Evolutionary conservation across 164 flowering plant genomes (phyloP), one percentile per base, ranked within the genome.

Genomic region (Malania oleifera): DNA sequence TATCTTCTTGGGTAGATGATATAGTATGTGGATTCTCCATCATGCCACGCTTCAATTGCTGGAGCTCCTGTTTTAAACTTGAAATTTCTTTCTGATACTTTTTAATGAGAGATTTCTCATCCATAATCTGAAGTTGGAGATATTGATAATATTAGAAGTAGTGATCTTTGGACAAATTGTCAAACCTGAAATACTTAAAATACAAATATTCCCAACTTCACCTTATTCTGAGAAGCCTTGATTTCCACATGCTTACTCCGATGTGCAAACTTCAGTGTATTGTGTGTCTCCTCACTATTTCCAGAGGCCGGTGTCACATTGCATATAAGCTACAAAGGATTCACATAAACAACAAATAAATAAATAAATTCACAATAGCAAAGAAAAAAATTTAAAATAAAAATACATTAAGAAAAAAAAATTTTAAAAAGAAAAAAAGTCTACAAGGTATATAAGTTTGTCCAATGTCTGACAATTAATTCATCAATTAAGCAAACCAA

Each of bases 221-320:
- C 91, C 96, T 82, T 85, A 68, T 87, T 87, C 58, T 80, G 96
- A 38, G 90, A 79, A 69, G 96, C 96, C 46, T 76, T 76, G 27
- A 87, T 80, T 73, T 87, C 96, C 27, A 87, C 85, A 63, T 70
- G 81, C 70, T 87, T 87, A 69, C 81, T 75, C 25, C 92, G 74
- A 70, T 81, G 83, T 39, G 96, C 91, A 78, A 87, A 87, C 67
- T 87, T 87, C 47, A 85, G 48, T 31, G 96, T 87, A 70, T 85
- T 87, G 70, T 85, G 91, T 18, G 95, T 87, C 64, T 87, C 95
- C 60, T 87, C 91, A 59, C 77, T 80, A 63, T 74, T 85, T 65
- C 87, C 82, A 27, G 92, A 85, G 45, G 96, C 89, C 58, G 96
- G 96, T 29, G 96, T 88, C n/a, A 88, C 81, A 5, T 86, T 85